Percentiles rank a stretch among this genome's conserved stretches.
Evolutionary conservation across 2,329 filamentous ascomycete species (phyloP).

Genomic region (Aureobasidium vineae): DNA sequence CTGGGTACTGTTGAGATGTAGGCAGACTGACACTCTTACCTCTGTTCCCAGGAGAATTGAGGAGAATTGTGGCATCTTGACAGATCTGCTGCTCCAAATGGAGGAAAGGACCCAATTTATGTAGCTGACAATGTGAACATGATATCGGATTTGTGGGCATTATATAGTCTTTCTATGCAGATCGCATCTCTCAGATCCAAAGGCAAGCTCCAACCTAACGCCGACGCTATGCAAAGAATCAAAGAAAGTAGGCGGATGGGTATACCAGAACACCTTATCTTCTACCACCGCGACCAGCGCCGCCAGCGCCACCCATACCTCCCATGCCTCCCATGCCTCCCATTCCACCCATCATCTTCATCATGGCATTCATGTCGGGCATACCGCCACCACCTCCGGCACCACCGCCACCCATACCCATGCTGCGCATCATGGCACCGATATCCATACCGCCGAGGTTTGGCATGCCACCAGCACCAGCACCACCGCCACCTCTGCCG

Average conservation of each 20-base stretch:
- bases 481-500: slow-evolving; percentile 59
- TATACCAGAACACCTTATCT: not conserved
- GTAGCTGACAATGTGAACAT: not conserved
- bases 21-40: too few relatives aligned
- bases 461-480: slow-evolving; percentile 61
- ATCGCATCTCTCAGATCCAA: not conserved
- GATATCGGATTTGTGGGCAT: not conserved
- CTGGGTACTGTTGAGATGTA: too few relatives aligned
- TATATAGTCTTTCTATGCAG: not conserved
- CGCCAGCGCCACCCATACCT: slow-evolving; percentile 56
- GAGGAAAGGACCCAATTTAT: not conserved
- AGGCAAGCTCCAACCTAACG: not conserved
- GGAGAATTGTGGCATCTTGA: not conserved
- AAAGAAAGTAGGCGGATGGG: not conserved
- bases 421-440: slow-evolving; percentile 87
- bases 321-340: slow-evolving; percentile 75
- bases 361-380: slow-evolving; percentile 72
- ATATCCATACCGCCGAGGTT: slow-evolving; percentile 85
- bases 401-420: slow-evolving; percentile 64
- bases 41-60: too few relatives aligned
- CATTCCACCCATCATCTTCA: slow-evolving; percentile 75
- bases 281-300: slow-evolving; percentile 39
- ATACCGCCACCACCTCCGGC: slow-evolving; percentile 58
- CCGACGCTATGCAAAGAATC: slow-evolving; percentile 29
- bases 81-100: not conserved